phyloP scores from a whole-genome alignment of 2,329 filamentous ascomycete genomes.

The Verticillium zaregamsianum region DNA sequence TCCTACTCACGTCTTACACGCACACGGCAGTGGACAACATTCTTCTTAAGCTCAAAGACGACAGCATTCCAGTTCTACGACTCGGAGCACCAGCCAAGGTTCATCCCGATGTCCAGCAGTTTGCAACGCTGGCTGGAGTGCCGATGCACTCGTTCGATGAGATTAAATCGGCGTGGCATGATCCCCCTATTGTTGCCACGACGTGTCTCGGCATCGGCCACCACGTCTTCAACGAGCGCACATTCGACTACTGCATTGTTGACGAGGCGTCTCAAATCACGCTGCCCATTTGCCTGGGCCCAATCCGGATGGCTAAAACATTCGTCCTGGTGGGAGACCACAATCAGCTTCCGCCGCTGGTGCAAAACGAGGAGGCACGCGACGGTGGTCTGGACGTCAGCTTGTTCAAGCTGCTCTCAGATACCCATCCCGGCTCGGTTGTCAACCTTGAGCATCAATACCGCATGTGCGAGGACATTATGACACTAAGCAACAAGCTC shows the following conservation, averaged over 20 bases:
- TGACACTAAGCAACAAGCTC: slow-evolving; percentile 86
- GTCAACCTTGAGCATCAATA: slow-evolving; percentile 95
- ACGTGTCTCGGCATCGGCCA: slow-evolving; percentile 93
- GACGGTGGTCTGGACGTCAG: slow-evolving; percentile 86
- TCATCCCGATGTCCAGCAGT: slow-evolving; percentile 80
- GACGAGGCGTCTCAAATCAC: slow-evolving; percentile 98
- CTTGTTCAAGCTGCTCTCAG: slow-evolving; percentile 89
- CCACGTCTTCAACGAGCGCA: slow-evolving; percentile 78
- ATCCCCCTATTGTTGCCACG: slow-evolving; percentile 85
- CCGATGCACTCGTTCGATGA: slow-evolving; percentile 77
- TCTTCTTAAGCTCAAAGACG: slow-evolving; percentile 79
- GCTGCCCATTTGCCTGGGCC: slow-evolving; percentile 87
- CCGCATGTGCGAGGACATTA: slow-evolving; percentile 96
- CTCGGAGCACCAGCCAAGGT: slow-evolving; percentile 82
- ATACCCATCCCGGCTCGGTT: slow-evolving; percentile 80
- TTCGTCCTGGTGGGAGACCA: slow-evolving; percentile 97
- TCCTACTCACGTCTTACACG: slow-evolving; percentile 91
- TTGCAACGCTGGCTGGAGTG: slow-evolving; percentile 72
- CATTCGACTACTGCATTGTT: slow-evolving; percentile 97
- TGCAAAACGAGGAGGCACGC: slow-evolving; percentile 85
- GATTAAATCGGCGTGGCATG: slow-evolving; percentile 78
- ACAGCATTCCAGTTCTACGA: slow-evolving; percentile 75
- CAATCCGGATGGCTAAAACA: slow-evolving; percentile 85
- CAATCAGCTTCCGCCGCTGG: slow-evolving; percentile 89
- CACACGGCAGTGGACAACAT: slow-evolving; percentile 99